Conservation (phyloP, 306 rosid species). For the Canavalia ensiformis region DNA sequence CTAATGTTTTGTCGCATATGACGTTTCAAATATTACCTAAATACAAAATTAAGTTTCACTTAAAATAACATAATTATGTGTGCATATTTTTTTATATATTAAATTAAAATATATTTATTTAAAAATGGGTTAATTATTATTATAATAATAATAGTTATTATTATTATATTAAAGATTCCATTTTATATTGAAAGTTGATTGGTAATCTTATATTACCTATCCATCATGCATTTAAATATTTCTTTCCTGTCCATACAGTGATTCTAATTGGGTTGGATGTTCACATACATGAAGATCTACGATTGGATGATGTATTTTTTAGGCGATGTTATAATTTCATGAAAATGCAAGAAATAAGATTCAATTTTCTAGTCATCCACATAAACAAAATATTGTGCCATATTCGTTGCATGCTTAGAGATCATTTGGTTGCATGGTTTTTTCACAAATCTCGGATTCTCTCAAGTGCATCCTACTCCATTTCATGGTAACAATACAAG, state of each 20-base stretch:
- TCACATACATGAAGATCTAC: constrained; percentile 1
- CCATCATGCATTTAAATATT: too few species aligned
- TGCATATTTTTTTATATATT: too few species aligned
- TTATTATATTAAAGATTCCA: too few species aligned
- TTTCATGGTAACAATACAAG: neutral
- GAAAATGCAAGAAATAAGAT: neutral
- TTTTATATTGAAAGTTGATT: too few species aligned
- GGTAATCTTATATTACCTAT: too few species aligned
- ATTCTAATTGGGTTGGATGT: neutral
- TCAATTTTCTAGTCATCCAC: neutral
- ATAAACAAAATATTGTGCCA: neutral
- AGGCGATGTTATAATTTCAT: neutral
- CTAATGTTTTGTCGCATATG: neutral
- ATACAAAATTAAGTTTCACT: neutral
- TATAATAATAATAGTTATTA: too few species aligned
- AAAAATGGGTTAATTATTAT: too few species aligned
- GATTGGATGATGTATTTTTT: neutral
- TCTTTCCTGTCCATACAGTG: neutral
- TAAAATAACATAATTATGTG: neutral
- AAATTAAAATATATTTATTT: too few species aligned
- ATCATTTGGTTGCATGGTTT: constrained; percentile 23
- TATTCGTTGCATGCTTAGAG: neutral
- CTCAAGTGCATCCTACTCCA: constrained; percentile 17
- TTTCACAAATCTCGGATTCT: neutral
- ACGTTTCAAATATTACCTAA: neutral